Evolutionary conservation across 805 yeast genomes (phyloP).

Genomic region (Ogataea zsoltii): DNA sequence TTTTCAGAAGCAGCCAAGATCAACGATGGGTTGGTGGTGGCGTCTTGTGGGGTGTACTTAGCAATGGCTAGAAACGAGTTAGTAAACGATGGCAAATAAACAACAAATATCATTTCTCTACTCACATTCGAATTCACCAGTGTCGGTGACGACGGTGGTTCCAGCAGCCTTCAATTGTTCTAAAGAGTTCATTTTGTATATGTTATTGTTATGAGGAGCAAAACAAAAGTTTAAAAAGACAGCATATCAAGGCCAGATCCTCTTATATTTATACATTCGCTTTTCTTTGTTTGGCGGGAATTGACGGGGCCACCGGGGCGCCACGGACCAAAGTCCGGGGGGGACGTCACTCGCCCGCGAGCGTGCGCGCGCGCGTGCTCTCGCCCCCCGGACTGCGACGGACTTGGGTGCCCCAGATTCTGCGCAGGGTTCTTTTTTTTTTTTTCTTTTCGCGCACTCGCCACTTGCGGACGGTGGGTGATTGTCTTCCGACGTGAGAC

Average conservation of each 20-base stretch:
- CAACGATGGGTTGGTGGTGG: constrained; percentile 98
- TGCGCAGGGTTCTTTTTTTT: neutral
- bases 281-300: neutral
- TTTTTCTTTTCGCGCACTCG: neutral
- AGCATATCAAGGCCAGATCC: constrained; percentile 1
- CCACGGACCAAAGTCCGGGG: too few species aligned
- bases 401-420: constrained; percentile 2
- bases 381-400: constrained; percentile 2
- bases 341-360: constrained; percentile 1
- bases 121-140: constrained; percentile 92
- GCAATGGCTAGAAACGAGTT: constrained; percentile 62
- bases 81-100: constrained; percentile 5
- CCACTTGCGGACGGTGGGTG: constrained; percentile 9
- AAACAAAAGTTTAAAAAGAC: neutral
- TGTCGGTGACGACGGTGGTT: constrained; percentile 95
- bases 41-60: constrained; percentile 97
- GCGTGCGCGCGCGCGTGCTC: neutral
- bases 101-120: constrained; percentile 6
- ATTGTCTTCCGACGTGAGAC: constrained; percentile 13
- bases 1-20: constrained; percentile 94
- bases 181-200: constrained; percentile 56
- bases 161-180: constrained; percentile 94
- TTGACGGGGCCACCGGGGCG: neutral
- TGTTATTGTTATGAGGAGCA: neutral
- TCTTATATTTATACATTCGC: constrained; percentile 1